A percentile compares a stretch with the other conserved stretches of the same genome.
Evolutionary conservation across 345 rosid species (phyloP).

Genomic region (Populus euphratica): DNA sequence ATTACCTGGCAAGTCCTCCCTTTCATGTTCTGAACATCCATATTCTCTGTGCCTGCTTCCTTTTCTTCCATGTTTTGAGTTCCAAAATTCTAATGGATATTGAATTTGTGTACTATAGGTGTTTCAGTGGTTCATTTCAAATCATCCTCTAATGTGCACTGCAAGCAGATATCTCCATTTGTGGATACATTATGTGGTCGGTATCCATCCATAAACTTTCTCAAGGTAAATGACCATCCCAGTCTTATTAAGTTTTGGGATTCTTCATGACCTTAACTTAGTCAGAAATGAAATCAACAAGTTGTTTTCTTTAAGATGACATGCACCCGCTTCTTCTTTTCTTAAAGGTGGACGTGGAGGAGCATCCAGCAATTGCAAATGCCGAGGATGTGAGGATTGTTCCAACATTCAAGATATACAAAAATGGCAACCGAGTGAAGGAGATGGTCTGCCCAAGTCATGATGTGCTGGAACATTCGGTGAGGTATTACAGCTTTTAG

Average conservation of each 20-base stretch:
- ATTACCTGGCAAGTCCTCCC: conserved; percentile 48
- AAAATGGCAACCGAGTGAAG: conserved; percentile 71
- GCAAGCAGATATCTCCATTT: conserved; percentile 80
- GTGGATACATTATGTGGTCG: conserved; percentile 73
- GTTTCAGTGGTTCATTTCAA: conserved; percentile 69
- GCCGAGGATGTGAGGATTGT: conserved; percentile 83
- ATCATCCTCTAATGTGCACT: conserved; percentile 53
- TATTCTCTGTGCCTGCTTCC: neutral
- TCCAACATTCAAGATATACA: conserved; percentile 96
- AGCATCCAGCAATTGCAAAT: conserved; percentile 46
- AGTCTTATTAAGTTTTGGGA: neutral
- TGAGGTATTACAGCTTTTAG: conserved; percentile 89
- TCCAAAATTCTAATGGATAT: neutral
- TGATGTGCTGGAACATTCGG: conserved; percentile 81
- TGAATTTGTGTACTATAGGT: conserved; percentile 42
- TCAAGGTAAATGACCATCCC: conserved; percentile 51
- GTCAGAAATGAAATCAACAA: neutral
- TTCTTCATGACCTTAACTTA: neutral
- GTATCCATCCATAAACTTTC: conserved; percentile 77
- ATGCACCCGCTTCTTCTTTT: neutral
- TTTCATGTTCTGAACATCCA: neutral
- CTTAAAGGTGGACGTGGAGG: conserved; percentile 69
- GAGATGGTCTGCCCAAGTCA: conserved; percentile 89
- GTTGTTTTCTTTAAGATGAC: conserved; percentile 1
- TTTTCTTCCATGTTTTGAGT: neutral